Evolutionary conservation across 179 eudicot genomes (phyloP).

Genomic region (Monotropa hypopitys): DNA sequence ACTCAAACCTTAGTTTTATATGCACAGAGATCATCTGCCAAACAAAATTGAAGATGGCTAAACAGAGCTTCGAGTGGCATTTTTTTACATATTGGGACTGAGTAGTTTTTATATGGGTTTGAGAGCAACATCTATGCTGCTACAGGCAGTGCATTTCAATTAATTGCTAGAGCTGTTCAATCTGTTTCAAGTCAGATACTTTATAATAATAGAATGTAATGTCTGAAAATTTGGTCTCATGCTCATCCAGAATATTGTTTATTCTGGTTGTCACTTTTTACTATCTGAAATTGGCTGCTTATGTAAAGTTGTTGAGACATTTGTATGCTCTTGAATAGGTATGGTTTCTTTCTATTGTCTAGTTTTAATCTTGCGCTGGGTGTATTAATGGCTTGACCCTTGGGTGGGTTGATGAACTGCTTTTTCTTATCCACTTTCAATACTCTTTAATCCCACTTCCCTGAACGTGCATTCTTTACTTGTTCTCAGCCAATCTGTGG

Average conservation of each 20-base stretch:
- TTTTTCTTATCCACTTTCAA: no score
- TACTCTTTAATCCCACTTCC: no score
- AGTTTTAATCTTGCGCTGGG: neutral
- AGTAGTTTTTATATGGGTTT: neutral
- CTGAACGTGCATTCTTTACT: no score
- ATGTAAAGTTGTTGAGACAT: neutral
- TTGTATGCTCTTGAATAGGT: neutral
- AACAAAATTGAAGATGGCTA: neutral
- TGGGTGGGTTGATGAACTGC: no score
- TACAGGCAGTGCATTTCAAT: neutral
- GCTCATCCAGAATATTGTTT: neutral
- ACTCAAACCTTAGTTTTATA: neutral
- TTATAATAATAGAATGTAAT: neutral
- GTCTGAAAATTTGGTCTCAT: neutral
- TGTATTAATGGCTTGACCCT: no score
- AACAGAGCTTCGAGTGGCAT: neutral
- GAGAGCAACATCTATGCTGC: neutral
- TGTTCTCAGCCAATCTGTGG: no score
- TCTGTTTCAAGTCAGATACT: neutral
- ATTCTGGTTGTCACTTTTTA: neutral
- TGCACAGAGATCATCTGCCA: neutral
- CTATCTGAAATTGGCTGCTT: neutral
- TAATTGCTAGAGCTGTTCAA: neutral
- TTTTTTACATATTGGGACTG: neutral
- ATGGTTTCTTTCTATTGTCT: neutral